Conservation (phyloP, 2,329 filamentous ascomycete species). For the Aspergillus phoenicis region DNA sequence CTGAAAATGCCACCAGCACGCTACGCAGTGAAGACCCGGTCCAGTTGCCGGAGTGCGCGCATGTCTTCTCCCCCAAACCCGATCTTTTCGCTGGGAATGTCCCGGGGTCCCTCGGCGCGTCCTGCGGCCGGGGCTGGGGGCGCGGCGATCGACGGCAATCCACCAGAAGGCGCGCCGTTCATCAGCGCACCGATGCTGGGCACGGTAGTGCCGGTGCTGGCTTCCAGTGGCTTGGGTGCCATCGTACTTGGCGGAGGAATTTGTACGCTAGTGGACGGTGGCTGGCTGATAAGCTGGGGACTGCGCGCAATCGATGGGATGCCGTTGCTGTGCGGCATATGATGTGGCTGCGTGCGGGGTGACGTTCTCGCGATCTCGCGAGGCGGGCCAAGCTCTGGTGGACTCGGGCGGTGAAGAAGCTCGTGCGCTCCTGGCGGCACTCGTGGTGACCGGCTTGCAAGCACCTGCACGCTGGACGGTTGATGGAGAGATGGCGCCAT, state of each 20-base stretch:
- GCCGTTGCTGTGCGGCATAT: constrained; percentile 26
- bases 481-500: constrained; percentile 29
- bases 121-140: constrained; percentile 23
- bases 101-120: constrained; percentile 49
- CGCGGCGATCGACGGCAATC: constrained; percentile 29
- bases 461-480: constrained; percentile 21
- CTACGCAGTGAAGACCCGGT: constrained; percentile 54
- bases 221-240: constrained; percentile 28
- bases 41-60: constrained; percentile 66
- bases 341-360: constrained; percentile 33
- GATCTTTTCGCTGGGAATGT: constrained; percentile 60
- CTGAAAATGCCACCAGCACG: not conserved
- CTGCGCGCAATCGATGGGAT: constrained; percentile 23
- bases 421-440: constrained; percentile 30
- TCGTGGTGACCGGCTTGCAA: constrained; percentile 33
- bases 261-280: constrained; percentile 20
- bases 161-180: constrained; percentile 37
- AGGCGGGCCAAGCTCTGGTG: constrained; percentile 31
- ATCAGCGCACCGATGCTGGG: constrained; percentile 57
- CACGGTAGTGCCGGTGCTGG: constrained; percentile 46
- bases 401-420: constrained; percentile 30
- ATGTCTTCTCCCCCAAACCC: constrained; percentile 64
- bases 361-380: constrained; percentile 41
- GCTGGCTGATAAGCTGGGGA: constrained; percentile 33
- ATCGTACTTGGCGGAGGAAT: constrained; percentile 20